Percentiles rank a stretch among this genome's conserved stretches.
These are phyloP conservation scores for Rubroshorea leprosula DNA, from an alignment of 345 rosid genomes.

Conservation along the genomic window DNA sequence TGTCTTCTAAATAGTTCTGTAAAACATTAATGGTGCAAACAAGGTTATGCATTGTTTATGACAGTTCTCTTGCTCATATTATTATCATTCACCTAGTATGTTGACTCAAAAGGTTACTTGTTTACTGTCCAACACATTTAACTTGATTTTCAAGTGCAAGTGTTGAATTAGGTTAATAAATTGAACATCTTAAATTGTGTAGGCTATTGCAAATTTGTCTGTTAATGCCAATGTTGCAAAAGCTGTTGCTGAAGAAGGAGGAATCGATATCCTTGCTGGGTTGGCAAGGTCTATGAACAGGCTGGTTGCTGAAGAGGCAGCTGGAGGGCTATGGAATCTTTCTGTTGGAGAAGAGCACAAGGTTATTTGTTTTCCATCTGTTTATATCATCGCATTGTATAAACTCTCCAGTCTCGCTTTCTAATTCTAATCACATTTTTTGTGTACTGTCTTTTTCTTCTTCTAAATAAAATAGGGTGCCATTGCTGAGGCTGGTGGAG, in stretches of 20 bases:
- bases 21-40: too few relatives aligned
- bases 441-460: not conserved
- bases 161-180: too few relatives aligned
- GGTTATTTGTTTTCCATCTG: slow-evolving; percentile 28
- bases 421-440: not conserved
- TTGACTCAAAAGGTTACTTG: slow-evolving; percentile 4
- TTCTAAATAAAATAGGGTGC: slow-evolving; percentile 40
- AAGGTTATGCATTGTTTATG: not conserved
- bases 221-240: slow-evolving; percentile 76
- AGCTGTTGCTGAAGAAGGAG: slow-evolving; percentile 83
- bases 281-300: slow-evolving; percentile 77
- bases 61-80: not conserved
- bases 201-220: slow-evolving; percentile 88
- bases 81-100: not conserved
- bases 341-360: slow-evolving; percentile 92
- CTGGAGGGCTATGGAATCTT: slow-evolving; percentile 88
- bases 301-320: slow-evolving; percentile 84
- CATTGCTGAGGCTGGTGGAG: slow-evolving; percentile 78
- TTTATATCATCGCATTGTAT: not conserved
- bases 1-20: too few relatives aligned
- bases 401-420: not conserved
- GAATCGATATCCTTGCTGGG: slow-evolving; percentile 55
- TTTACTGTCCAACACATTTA: slow-evolving; percentile 5
- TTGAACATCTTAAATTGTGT: slow-evolving; percentile 2
- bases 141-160: slow-evolving; percentile 4